Evolutionary conservation across 148 eudicot genomes (phyloP), one percentile per base, ranked within the genome.

Genomic region (Vaccinium myrtillus): DNA sequence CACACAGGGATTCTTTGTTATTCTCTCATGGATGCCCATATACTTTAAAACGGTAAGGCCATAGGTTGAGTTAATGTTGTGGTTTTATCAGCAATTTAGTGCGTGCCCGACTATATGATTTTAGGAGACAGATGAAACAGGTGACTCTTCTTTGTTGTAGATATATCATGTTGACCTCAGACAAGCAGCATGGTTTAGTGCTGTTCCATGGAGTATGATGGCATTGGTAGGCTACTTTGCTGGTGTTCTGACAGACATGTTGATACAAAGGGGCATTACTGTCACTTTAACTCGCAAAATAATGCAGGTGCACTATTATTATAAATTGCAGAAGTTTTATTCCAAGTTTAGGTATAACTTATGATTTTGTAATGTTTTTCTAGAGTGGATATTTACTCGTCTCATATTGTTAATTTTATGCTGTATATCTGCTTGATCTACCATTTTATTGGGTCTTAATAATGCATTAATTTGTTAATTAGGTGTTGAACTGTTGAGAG

Each of bases 111-210:
- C 25, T 74, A 12, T 11, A 39, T 14, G 8, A 75, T 84, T 23
- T 73, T 48, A 50, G 59, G 65, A 70, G 46, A 69, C 13, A 12
- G 21, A 77, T 74, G 83, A 79, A 69, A 74, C 23, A 43, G 1
- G 12, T 58, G 7, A 79, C 63, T 23, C 32, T 82, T 73, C 21
- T 82, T 73, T 84, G 83, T 48, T 88, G 81, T 88, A 95, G 98
- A 91, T 95, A 81, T 93, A 95, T 87, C 90, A 89, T 86, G 98
- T 95, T 84, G 94, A 95, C 87, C 98, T 95, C 79, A 92, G 95
- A 89, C 94, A 91, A 87, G 98, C 98, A 83, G 98, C 98, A 77
- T 95, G 98, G 98, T 95, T 94, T 88, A 95, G 98, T 87, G 98
- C 98, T 87, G 94, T 94, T 89, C 98, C 98, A 0, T 95, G 98